phyloP scores from a whole-genome alignment of 345 rosid genomes.

The Microcos paniculata region DNA sequence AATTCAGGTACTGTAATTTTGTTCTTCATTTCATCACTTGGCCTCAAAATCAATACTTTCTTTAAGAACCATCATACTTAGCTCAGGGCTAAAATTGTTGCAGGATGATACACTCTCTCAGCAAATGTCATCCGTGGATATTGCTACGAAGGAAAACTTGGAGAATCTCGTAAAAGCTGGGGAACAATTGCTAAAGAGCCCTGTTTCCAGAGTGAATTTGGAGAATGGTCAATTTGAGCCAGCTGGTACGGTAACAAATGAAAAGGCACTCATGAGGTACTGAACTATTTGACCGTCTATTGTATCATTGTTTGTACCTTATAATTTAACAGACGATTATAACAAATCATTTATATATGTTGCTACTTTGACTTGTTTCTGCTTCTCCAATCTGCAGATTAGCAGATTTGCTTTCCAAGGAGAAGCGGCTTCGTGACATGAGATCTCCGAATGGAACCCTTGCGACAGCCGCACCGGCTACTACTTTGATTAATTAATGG shows the following conservation, averaged over 20 bases:
- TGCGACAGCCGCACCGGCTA: background rate
- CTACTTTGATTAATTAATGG: background rate
- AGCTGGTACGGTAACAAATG: constrained; percentile 30
- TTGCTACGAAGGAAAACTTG: too few relatives aligned
- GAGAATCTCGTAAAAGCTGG: too few relatives aligned
- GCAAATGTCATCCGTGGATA: constrained; percentile 37
- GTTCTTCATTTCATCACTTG: background rate
- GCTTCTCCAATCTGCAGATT: constrained; percentile 33
- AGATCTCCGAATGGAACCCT: constrained; percentile 35
- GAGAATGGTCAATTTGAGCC: constrained; percentile 35
- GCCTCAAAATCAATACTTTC: background rate
- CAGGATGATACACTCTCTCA: constrained; percentile 42
- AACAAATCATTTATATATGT: too few relatives aligned
- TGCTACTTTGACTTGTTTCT: background rate
- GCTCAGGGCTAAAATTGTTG: constrained; percentile 5
- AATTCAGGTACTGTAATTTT: background rate
- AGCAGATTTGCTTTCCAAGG: constrained; percentile 57
- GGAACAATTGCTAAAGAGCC: too few relatives aligned
- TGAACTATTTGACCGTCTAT: background rate
- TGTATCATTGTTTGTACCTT: background rate
- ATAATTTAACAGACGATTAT: background rate
- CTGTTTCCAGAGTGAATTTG: too few relatives aligned
- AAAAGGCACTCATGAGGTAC: constrained; percentile 45
- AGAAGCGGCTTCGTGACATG: constrained; percentile 44
- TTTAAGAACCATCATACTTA: background rate